phyloP scores from a whole-genome alignment of 2,329 filamentous ascomycete genomes.

The Phialophora expanda region DNA sequence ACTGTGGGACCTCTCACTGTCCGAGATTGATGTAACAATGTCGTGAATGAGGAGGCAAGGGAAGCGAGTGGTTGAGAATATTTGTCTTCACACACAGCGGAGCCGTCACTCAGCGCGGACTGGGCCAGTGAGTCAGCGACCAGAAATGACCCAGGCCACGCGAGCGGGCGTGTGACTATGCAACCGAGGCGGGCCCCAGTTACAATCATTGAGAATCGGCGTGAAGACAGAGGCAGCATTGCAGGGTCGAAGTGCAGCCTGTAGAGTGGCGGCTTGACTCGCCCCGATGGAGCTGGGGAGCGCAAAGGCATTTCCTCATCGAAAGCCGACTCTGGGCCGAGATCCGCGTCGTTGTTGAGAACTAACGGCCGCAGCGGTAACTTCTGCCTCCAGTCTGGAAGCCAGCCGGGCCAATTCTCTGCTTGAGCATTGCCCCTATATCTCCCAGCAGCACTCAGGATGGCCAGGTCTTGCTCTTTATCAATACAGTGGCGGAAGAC shows the following conservation, averaged over 20 bases:
- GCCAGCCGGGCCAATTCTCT: constrained; percentile 25
- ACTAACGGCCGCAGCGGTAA: constrained; percentile 28
- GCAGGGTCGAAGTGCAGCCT: constrained; percentile 3
- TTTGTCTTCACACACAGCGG: not conserved
- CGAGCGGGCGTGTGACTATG: constrained; percentile 20
- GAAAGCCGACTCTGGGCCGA: constrained; percentile 28
- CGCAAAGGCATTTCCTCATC: constrained; percentile 17
- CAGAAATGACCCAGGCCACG: constrained; percentile 29
- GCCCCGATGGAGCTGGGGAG: not conserved
- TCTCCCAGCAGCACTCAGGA: constrained; percentile 30
- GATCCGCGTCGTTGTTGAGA: constrained; percentile 15
- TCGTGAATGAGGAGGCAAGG: constrained; percentile 4
- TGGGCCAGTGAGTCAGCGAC: constrained; percentile 21
- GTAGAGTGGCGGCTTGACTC: constrained; percentile 11
- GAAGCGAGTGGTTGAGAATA: constrained; percentile 23
- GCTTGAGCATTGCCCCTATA: constrained; percentile 25
- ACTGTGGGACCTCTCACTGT: not conserved
- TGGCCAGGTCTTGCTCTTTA: constrained; percentile 25
- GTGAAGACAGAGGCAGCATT: not conserved
- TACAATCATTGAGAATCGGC: constrained; percentile 16
- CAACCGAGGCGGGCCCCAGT: constrained; percentile 27
- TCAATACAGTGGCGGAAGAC: constrained; percentile 29
- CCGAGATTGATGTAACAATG: not conserved
- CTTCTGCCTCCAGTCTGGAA: constrained; percentile 32
- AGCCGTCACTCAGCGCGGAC: not conserved